A percentile compares a stretch with the other conserved stretches of the same genome.
Evolutionary conservation across 352 stramenopile species (phyloP).

Genomic region (Phytophthora fragariae): DNA sequence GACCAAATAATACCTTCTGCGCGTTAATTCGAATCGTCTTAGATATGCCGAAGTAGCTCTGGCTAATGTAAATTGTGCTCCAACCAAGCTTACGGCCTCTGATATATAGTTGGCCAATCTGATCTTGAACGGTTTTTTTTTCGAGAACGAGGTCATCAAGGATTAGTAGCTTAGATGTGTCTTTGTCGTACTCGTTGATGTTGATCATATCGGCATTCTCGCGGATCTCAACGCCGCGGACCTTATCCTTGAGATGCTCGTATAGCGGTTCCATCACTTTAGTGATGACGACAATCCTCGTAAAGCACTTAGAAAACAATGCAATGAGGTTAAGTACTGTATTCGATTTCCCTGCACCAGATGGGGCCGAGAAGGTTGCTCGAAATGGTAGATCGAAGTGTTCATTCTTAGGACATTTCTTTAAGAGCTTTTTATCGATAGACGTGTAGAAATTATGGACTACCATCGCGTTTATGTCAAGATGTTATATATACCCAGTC

Average conservation of each 20-base stretch:
- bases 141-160: conserved; percentile 1
- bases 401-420: neutral
- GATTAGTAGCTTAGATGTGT: neutral
- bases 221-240: neutral
- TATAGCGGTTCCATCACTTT: neutral
- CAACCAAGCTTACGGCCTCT: neutral
- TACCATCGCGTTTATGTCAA: no score
- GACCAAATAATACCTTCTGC: neutral
- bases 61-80: neutral
- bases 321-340: neutral
- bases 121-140: neutral
- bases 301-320: neutral
- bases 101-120: neutral
- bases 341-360: neutral
- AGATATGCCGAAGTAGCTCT: neutral
- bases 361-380: neutral
- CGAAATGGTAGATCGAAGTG: neutral
- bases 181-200: neutral
- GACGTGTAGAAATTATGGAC: no score
- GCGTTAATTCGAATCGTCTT: neutral
- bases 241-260: neutral
- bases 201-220: neutral
- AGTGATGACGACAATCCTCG: neutral
- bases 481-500: no score
- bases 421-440: neutral